A percentile compares a stretch with the other conserved stretches of the same genome.
Evolutionary conservation across 305 asterid genomes (phyloP).

Genomic region (Fraxinus paxiana): DNA sequence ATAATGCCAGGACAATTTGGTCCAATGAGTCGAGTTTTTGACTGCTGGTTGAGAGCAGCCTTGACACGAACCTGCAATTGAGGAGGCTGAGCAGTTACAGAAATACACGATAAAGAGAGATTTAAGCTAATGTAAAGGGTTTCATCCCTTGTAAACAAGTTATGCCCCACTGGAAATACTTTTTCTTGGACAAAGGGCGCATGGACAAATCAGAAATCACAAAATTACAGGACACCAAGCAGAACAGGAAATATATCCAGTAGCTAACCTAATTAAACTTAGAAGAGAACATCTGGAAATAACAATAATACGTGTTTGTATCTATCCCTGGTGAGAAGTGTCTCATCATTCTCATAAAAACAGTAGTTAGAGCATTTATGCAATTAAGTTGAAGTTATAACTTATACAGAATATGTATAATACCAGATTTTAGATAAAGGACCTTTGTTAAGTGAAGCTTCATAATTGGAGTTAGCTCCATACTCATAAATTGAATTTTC

Average conservation of each 20-base stretch:
- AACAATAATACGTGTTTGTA: not conserved
- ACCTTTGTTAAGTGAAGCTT: constrained; percentile 2
- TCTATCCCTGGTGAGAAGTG: not conserved
- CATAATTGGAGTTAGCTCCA: not conserved
- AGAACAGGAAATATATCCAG: not conserved
- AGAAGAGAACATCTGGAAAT: not conserved
- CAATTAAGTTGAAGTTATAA: not conserved
- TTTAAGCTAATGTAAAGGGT: not conserved
- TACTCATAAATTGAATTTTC: constrained; percentile 5
- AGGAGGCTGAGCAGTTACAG: constrained; percentile 15
- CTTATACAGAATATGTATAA: not conserved
- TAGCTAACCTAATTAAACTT: not conserved
- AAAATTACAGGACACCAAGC: not conserved
- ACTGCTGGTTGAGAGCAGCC: constrained; percentile 80
- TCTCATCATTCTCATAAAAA: not conserved
- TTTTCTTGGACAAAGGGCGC: not conserved
- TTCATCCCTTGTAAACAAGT: not conserved
- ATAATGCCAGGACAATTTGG: constrained; percentile 99
- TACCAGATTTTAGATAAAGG: not conserved
- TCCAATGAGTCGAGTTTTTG: constrained; percentile 85
- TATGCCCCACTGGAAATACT: not conserved
- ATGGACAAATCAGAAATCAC: not conserved
- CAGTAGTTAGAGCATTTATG: not conserved
- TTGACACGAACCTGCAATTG: constrained; percentile 69
- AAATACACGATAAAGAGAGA: not conserved